Base-by-base conservation (phyloP, 2,329 filamentous ascomycete species). In the Penicillium freii region DNA sequence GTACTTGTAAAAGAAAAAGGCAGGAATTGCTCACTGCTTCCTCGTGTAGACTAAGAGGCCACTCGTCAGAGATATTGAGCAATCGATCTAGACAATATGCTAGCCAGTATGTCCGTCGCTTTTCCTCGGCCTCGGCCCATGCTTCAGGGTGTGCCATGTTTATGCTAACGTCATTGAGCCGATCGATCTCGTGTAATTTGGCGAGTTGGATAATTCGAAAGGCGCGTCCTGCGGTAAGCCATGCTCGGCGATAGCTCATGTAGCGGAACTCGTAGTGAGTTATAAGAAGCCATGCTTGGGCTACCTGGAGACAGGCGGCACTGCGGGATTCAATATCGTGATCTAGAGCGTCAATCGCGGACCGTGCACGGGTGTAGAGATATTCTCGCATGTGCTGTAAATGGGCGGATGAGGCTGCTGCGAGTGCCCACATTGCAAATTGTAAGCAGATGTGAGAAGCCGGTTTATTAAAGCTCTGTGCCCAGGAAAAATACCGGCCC, bases 201-300 rank as follows among this genome's bases (percentile, higher is more conserved):
- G 73, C 71, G 2, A 75, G 52, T 53, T 77, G 69, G 2, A 77
- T 70, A 21, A 77, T 59, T 1, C 76, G 69, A 57, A 75, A 72
- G 4, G 71, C 72, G 8, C 71, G 68, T 0, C 75, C 74, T 0
- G 69, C 71, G 39, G 69, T 77, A 33, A 75, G 69, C 73, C 71
- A 75, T 15, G 66, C 73, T 7, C 70, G 70, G 5, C 70, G 66
- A n/a, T 71, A 68, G 13, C 67, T 59, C 9, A 69, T 66, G 7
- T 68, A 65, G 65, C 73, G 72, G 15, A 71, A 71, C 60, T 78
- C 76, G 45, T 76, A 77, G 9, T 71, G 60, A 0, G 71, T 71
- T 1, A 76, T 45, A 9, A 78, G 58, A 4, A 77, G 62, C 72
- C 73, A 75, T 0, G 75, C 70, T 53, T 77, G 75, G 1, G 69